Base-by-base conservation (phyloP, 768 basidiomycete species). In the Leccinum disarticulatum region DNA sequence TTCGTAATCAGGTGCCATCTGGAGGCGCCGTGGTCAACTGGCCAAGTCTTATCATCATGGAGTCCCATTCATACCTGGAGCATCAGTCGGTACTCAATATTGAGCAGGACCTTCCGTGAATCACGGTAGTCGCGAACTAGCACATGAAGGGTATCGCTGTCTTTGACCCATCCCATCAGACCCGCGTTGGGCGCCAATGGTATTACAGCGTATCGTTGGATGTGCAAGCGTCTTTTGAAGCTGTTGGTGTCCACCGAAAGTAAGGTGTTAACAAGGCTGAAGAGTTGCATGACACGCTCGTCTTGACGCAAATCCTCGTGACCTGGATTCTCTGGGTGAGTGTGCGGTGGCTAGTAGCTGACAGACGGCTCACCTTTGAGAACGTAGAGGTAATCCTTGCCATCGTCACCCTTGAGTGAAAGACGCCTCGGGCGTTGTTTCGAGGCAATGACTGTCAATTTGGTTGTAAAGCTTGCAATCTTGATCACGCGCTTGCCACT, bases 1-100 rank as follows among this genome's bases (percentile, higher is more conserved):
- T 73, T 98, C 96, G 73, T 98, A 99, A 70, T 98, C 96, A 10
- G 97, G 96, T 9, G 97, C 97, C 96, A 98, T 98, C 95, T 98
- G 64, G 41, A 56, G 35, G 48, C 43, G 46, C 13, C 41, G 13
- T 41, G 22, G 56, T 65, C 22, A 64, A 53, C 19, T 49, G 35
- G 22, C 30, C 38, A 47, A 22, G 11, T 35, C n/a, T 52, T 49
- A 28, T 10, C n/a, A 41, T 31, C 92, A 90, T 3, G 92, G 83
- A 84, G 93, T 93, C 35, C 43, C 60, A 36, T 49, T 47, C 60
- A 36, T 49, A 91, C 94, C 82, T 99, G 97, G 7, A 98, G 85
- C 91, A 99, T 99, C 59, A 99, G 77, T n/a, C 95, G 87, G 70
- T 98, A 96, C 76, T 99, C 97, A 57, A 98, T 97, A 71, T 99